Evolutionary conservation across 1,284 basidiomycete genomes (phyloP).

Genomic region (Phellopilus nigrolimitatus): DNA sequence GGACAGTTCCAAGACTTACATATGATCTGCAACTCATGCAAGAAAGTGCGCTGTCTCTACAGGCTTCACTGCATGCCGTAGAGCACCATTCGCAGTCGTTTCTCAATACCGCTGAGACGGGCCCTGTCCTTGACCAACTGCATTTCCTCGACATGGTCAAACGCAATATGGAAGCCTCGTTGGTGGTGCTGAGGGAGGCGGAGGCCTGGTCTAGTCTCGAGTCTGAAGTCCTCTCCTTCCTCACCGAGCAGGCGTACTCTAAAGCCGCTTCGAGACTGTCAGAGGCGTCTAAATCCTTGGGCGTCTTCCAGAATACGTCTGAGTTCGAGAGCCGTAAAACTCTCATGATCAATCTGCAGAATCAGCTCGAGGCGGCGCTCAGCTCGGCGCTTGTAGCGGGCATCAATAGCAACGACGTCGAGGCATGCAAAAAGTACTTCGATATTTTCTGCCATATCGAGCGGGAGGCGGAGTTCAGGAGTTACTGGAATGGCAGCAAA

Average conservation of each 20-base stretch:
- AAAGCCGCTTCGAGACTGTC: slow-evolving; percentile 86
- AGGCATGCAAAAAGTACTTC: slow-evolving; percentile 73
- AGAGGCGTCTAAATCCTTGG: slow-evolving; percentile 82
- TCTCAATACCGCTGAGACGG: slow-evolving; percentile 48
- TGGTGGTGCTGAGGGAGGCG: slow-evolving; percentile 84
- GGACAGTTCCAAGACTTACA: slow-evolving; percentile 80
- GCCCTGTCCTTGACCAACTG: slow-evolving; percentile 65
- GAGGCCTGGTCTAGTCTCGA: slow-evolving; percentile 94
- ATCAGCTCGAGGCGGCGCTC: slow-evolving; percentile 86
- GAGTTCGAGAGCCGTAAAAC: slow-evolving; percentile 83
- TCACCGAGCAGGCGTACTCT: slow-evolving; percentile 72
- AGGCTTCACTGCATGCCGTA: slow-evolving; percentile 55
- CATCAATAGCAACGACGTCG: slow-evolving; percentile 70
- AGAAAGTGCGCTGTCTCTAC: slow-evolving; percentile 77
- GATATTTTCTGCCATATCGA: slow-evolving; percentile 87
- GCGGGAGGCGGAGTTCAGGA: slow-evolving; percentile 83
- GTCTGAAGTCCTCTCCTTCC: slow-evolving; percentile 78
- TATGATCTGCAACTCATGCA: slow-evolving; percentile 96
- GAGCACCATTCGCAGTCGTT: slow-evolving; percentile 43
- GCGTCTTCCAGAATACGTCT: slow-evolving; percentile 84
- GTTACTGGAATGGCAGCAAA: slow-evolving; percentile 87
- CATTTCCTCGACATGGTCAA: slow-evolving; percentile 80
- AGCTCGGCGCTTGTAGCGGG: slow-evolving; percentile 82
- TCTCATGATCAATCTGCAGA: slow-evolving; percentile 86
- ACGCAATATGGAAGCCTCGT: slow-evolving; percentile 77